Base-by-base conservation (phyloP, 2,329 filamentous ascomycete genomes). In the Fusarium sp. region DNA sequence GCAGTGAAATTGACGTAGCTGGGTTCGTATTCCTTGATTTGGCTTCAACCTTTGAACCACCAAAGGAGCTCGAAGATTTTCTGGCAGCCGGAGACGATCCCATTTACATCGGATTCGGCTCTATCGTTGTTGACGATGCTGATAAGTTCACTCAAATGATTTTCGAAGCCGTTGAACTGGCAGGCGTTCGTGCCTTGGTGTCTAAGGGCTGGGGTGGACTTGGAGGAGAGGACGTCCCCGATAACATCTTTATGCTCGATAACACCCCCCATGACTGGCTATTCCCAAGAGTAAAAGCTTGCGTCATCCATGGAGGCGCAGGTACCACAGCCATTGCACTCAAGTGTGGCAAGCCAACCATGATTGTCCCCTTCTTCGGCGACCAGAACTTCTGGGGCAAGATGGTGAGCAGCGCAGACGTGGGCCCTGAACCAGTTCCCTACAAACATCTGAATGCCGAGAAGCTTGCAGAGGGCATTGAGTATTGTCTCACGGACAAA, bases 221-320 rank as follows among this genome's bases (percentile, higher is more conserved):
- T 4, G 92, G 92, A 6, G 84, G 84, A 8, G 81, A 82, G 9
- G 79, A 86, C 34, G 82, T 86, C 0, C 88, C 89, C 0, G 89
- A 91, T 1, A 87, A 89, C 65, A 82, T 94, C 57, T 92, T 87
- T 79, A 88, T 94, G 86, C 84, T 94, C 6, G 91, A 89, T 37
- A 93, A 93, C 71, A 91, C 87, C 0, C 92, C 91, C 0, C 91
- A 94, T 74, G 91, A 94, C 78, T 94, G 92, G 91, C 82, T 94
- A 0, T 94, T 94, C 67, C 90, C 90, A 0, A 83, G 83, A 30
- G 88, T 93, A 6, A 82, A 82, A 46, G 90, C 88, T 1, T 90
- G 90, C 6, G 87, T 94, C 2, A 92, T 93, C 65, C 92, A 94
- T 68, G 92, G 92, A n/a, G 92, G 92, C 14, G 92, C 92, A 1